Evolutionary conservation across 129 eudicot genomes (phyloP).

Genomic region (Helichrysum umbraculigerum): DNA sequence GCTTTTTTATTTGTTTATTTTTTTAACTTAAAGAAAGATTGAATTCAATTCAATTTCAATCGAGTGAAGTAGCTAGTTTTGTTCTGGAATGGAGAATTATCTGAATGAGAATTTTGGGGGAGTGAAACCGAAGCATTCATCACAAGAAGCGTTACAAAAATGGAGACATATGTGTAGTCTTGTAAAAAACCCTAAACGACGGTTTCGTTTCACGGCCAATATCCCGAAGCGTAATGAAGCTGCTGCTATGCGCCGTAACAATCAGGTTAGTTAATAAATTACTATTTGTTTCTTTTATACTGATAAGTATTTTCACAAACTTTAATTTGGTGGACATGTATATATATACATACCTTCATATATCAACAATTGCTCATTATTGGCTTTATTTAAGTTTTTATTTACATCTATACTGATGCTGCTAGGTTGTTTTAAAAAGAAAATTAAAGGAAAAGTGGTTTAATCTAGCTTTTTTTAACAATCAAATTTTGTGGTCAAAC

Average conservation of each 20-base stretch:
- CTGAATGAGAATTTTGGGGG: conserved; percentile 68
- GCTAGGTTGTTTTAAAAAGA: neutral
- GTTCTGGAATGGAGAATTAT: conserved; percentile 51
- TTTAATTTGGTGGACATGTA: conserved; percentile 1
- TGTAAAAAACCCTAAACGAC: conserved; percentile 82
- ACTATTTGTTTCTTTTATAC: neutral
- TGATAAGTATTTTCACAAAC: conserved; percentile 12
- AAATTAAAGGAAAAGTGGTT: too few relatives aligned
- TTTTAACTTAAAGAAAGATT: too few relatives aligned
- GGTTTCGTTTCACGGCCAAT: conserved; percentile 88
- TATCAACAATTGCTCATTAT: neutral
- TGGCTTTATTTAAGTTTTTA: neutral
- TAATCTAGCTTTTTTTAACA: neutral
- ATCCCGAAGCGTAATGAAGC: conserved; percentile 78
- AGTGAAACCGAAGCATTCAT: conserved; percentile 61
- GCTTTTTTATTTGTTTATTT: too few relatives aligned
- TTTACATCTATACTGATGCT: neutral
- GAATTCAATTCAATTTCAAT: neutral
- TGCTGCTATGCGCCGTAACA: conserved; percentile 85
- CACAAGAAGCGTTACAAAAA: conserved; percentile 57
- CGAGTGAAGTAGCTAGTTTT: neutral
- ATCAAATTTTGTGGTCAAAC: neutral
- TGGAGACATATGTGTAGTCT: conserved; percentile 88
- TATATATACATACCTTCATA: too few relatives aligned
- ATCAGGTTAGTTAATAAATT: conserved; percentile 43